Conservation (phyloP, 371 early-diverging fungal species). For the Catenaria anguillulae region DNA sequence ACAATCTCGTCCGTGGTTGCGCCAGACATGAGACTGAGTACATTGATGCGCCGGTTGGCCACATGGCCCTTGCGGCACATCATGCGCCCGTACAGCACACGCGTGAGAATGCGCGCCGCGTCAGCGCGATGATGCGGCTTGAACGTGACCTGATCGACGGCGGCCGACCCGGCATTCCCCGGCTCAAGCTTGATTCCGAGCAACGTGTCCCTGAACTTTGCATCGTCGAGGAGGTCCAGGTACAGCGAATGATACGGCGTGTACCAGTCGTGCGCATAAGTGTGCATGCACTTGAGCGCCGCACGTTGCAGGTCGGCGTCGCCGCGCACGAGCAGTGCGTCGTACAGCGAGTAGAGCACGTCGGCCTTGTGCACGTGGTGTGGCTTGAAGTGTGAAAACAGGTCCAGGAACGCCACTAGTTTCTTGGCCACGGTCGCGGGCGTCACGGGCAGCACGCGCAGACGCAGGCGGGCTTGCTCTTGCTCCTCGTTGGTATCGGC, state of each 20-base stretch:
- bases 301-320: slow-evolving; percentile 59
- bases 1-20: slow-evolving; percentile 47
- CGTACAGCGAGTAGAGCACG: slow-evolving; percentile 41
- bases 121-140: slow-evolving; percentile 46
- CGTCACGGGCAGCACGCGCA: slow-evolving; percentile 26
- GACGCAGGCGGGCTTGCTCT: no score
- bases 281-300: slow-evolving; percentile 65
- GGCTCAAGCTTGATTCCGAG: slow-evolving; percentile 50
- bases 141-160: slow-evolving; percentile 34
- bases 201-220: slow-evolving; percentile 75
- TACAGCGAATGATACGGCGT: slow-evolving; percentile 57
- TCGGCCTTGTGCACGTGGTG: slow-evolving; percentile 28
- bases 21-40: slow-evolving; percentile 57
- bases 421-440: slow-evolving; percentile 25
- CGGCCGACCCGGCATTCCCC: no score
- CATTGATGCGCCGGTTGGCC: slow-evolving; percentile 53
- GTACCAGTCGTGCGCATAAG: slow-evolving; percentile 56
- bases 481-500: slow-evolving; percentile 11
- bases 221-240: slow-evolving; percentile 58
- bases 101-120: slow-evolving; percentile 55
- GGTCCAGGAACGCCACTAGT: slow-evolving; percentile 46
- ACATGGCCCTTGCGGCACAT: slow-evolving; percentile 53
- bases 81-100: slow-evolving; percentile 80
- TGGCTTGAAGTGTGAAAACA: slow-evolving; percentile 62
- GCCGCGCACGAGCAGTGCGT: slow-evolving; percentile 60